Evolutionary conservation across 805 yeast genomes (phyloP).

Genomic region (Cyberlindnera xylosilytica): DNA sequence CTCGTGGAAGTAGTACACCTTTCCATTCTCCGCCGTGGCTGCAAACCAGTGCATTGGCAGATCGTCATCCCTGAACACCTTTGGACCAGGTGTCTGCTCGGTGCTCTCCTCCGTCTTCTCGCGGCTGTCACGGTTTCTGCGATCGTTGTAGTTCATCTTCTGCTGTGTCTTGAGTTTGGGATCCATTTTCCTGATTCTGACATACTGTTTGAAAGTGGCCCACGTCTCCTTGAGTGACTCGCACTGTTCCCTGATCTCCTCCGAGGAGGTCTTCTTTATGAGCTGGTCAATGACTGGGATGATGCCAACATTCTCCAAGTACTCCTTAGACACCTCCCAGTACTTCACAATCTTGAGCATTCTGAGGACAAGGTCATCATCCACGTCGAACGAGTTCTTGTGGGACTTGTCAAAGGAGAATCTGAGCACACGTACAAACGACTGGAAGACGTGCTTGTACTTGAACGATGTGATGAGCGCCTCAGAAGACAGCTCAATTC

Average conservation of each 20-base stretch:
- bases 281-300: conserved; percentile 57
- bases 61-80: conserved; percentile 9
- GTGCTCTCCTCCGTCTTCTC: not conserved
- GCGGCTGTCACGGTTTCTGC: not conserved
- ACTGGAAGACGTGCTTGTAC: conserved; percentile 82
- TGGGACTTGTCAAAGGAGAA: conserved; percentile 20
- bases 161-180: conserved; percentile 1
- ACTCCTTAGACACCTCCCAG: conserved; percentile 75
- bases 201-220: conserved; percentile 76
- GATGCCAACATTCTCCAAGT: conserved; percentile 70
- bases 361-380: conserved; percentile 40
- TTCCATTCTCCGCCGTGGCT: conserved; percentile 45
- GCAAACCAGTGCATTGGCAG: conserved; percentile 56
- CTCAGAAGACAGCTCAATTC: conserved; percentile 56
- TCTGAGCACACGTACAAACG: conserved; percentile 60
- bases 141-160: conserved; percentile 1
- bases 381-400: conserved; percentile 20
- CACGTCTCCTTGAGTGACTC: conserved; percentile 56
- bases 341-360: conserved; percentile 54
- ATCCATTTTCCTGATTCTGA: conserved; percentile 62
- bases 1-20: conserved; percentile 46
- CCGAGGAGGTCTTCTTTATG: conserved; percentile 22
- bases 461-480: conserved; percentile 57
- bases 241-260: conserved; percentile 36
- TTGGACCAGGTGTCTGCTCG: conserved; percentile 5